phyloP scores from a whole-genome alignment of 805 yeast genomes.

The Torulaspora quercuum region DNA sequence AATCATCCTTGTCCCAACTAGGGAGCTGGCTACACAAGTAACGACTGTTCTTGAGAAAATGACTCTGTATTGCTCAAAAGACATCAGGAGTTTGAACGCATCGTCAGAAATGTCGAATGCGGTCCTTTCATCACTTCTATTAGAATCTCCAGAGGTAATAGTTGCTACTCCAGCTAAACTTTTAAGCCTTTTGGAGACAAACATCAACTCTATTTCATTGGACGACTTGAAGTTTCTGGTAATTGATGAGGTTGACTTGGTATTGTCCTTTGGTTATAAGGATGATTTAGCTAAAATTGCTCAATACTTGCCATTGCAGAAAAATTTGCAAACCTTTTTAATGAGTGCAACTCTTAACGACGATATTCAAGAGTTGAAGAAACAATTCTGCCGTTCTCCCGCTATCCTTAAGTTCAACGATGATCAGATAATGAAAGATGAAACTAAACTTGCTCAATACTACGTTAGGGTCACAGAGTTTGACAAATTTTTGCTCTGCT shows the following conservation, averaged over 20 bases:
- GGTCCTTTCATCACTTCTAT: constrained; percentile 65
- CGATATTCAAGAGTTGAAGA: constrained; percentile 73
- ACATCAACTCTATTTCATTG: constrained; percentile 47
- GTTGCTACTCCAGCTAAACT: constrained; percentile 86
- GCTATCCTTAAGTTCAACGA: constrained; percentile 79
- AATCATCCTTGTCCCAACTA: constrained; percentile 85
- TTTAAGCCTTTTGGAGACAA: constrained; percentile 49
- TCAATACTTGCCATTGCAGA: constrained; percentile 62
- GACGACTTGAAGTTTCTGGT: constrained; percentile 64
- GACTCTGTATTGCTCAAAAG: constrained; percentile 65
- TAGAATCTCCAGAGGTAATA: constrained; percentile 74
- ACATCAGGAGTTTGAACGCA: constrained; percentile 62
- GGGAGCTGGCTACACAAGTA: constrained; percentile 88
- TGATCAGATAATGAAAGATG: constrained; percentile 50
- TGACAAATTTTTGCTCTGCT: constrained; percentile 86
- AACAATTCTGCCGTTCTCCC: constrained; percentile 73
- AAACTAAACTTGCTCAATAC: constrained; percentile 70
- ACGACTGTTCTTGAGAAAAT: constrained; percentile 63
- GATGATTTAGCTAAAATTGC: constrained; percentile 74
- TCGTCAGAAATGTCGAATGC: constrained; percentile 59
- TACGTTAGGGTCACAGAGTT: constrained; percentile 83
- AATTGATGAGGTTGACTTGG: constrained; percentile 92
- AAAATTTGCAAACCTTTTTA: constrained; percentile 78
- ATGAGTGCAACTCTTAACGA: constrained; percentile 96
- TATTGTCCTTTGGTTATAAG: constrained; percentile 83